Evolutionary conservation across 805 yeast genomes (phyloP), one percentile per base, ranked within the genome.

Genomic region (Pichia heedii): DNA sequence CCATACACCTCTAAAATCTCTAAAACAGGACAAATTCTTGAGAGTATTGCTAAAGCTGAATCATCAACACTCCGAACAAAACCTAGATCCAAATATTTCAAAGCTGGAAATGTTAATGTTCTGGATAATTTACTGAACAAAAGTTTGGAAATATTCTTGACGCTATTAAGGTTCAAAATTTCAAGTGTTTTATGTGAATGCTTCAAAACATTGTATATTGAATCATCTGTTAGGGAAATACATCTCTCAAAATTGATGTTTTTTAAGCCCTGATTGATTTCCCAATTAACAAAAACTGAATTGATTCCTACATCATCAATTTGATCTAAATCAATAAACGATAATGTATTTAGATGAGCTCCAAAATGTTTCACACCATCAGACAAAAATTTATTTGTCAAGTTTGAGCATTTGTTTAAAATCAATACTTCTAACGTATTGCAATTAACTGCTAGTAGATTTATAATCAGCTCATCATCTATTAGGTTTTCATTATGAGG

Each of bases 31-130:
- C 93, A 84, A 11, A 73, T 69, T 22, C 70, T 62, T 3, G 83
- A 72, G 19, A 87, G 52, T 24, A 71, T 54, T 22, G 73, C 74
- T n/a, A 89, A 58, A 0, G 77, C 72, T 18, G 69, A 72, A 60
- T 90, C 86, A 56, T 87, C 87, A 12, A 86, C 73, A 19, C 77
- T 68, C 33, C 94, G 68, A 3, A 87, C 84, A 62, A 90, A 90
- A 0, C 97, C 94, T 13, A 79, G 56, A 58, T 90, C 93, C 16
- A 85, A 53, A 29, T 76, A 71, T 0, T 86, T 77, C 36, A 90
- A 63, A 24, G 79, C 70, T 2, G 88, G 84, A 36, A 78, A 67
- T 13, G 58, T 47, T 19, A 56, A 62, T 56, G 48, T 63, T 42
- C 76, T 73, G 40, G 65, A 70, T 3, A 72, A 50, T 39, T 66